Evolutionary conservation across 345 rosid species (phyloP), one percentile per base, ranked within the genome.

Genomic region (Carallia brachiata): DNA sequence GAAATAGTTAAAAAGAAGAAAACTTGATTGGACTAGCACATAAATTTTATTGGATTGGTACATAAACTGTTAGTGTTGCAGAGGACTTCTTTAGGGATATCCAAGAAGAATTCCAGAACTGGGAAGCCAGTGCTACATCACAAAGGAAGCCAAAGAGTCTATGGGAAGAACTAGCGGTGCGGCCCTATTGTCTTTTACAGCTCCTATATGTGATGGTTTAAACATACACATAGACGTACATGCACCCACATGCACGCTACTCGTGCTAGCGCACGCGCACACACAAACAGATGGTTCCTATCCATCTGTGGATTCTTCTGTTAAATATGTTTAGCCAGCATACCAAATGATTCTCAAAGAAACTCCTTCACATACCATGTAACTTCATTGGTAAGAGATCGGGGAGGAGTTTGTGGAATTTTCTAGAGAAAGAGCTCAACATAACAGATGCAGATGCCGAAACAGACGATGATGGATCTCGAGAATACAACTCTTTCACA

Each of bases 331-430:
- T 1, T 19, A 10, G 56, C 60, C 52, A 10, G 30, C 47, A 15
- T 50, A 19, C 52, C n/a, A 36, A 34, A 30, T 53, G 61, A 65
- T 34, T 39, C 10, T 54, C 12, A 18, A 18, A 62, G 52, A 53
- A 47, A 44, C 65, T 58, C 57, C 18, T 52, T 70, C 58, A 66
- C 52, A 67, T 63, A 23, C 65, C 48, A 36, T 27, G 23, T 37
- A 57, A 23, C 70, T 65, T 66, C 23, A 52, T 52, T 65, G 57
- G 61, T 85, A 91, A 94, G 97, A 89, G 60, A 86, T 94, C 7
- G 96, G 97, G 54, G 97, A 94, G 84, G 98, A 91, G 57, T 90
- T 94, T 69, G 98, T 94, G 69, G 96, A 88, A 71, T 94, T 91
- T 91, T 73, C 89, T 88, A 44, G 94, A 89, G 84, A 88, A 91